Evolutionary conservation across 805 yeast species (phyloP).

Genomic region (Groenewaldozyma salmanticensis): DNA sequence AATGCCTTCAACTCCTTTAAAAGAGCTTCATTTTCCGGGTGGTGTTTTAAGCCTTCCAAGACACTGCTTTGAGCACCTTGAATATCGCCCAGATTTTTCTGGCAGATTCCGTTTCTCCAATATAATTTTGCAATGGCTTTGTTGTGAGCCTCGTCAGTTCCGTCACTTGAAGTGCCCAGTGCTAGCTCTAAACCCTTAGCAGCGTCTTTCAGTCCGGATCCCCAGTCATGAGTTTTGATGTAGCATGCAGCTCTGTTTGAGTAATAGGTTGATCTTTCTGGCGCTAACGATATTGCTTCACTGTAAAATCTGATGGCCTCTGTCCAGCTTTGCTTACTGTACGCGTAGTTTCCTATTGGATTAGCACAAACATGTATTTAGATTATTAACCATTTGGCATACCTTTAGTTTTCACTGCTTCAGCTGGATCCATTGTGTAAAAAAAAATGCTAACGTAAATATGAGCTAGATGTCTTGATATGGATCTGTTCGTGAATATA

Average conservation of each 20-base stretch:
- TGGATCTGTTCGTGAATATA: not conserved
- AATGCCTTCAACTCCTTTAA: conserved; percentile 8
- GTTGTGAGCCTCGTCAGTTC: not conserved
- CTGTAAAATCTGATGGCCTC: conserved; percentile 14
- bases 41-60: conserved; percentile 8
- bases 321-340: conserved; percentile 5
- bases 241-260: conserved; percentile 18
- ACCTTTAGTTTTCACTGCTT: conserved; percentile 8
- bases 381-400: not conserved
- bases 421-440: conserved; percentile 4
- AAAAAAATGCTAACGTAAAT: not conserved
- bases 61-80: conserved; percentile 7
- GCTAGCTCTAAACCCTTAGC: conserved; percentile 9
- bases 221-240: conserved; percentile 13
- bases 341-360: conserved; percentile 12
- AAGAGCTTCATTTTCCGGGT: conserved; percentile 10
- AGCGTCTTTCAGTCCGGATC: conserved; percentile 10
- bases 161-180: too few relatives aligned
- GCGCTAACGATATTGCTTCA: conserved; percentile 11
- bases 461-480: conserved; percentile 1
- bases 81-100: conserved; percentile 8
- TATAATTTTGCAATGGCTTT: conserved; percentile 11
- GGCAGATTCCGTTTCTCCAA: conserved; percentile 12
- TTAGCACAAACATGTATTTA: not conserved
- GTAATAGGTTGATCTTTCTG: conserved; percentile 10